phyloP scores from a whole-genome alignment of 2,329 filamentous ascomycete species.

The Diplodia corticola region DNA sequence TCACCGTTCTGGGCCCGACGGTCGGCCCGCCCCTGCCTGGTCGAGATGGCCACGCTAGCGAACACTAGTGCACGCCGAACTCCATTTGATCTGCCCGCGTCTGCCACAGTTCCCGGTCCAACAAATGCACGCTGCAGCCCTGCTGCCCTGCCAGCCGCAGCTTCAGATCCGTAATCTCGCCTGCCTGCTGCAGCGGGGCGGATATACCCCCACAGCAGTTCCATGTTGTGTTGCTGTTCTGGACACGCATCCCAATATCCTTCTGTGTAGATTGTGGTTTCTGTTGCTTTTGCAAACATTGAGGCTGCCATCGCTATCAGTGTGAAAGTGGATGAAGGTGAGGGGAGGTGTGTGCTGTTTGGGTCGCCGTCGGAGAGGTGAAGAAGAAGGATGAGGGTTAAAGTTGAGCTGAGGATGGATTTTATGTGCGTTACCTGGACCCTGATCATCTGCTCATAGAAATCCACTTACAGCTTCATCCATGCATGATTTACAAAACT shows the following conservation, averaged over 20 bases:
- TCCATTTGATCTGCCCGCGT: too few relatives aligned
- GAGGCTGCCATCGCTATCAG: background rate
- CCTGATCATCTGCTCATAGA: background rate
- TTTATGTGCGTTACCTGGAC: background rate
- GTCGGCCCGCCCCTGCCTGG: background rate
- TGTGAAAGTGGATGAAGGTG: background rate
- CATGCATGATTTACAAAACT: too few relatives aligned
- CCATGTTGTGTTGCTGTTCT: background rate
- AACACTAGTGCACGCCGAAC: too few relatives aligned
- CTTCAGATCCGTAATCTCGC: background rate
- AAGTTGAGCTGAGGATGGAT: background rate
- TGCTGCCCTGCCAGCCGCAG: background rate
- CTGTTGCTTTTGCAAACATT: background rate
- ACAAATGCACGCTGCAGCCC: background rate
- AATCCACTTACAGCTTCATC: too few relatives aligned
- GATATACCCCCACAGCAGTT: background rate
- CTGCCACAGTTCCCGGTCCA: background rate
- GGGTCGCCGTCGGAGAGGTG: too few relatives aligned
- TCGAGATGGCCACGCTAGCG: too few relatives aligned
- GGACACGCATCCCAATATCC: background rate
- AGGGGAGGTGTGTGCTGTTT: too few relatives aligned
- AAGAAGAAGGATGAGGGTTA: background rate
- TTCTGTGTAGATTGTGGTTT: background rate
- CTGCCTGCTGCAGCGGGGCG: background rate
- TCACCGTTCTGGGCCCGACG: background rate